These are phyloP conservation scores for Platanus orientalis DNA, from an alignment of 164 flowering plant species.

Conservation along the genomic window DNA sequence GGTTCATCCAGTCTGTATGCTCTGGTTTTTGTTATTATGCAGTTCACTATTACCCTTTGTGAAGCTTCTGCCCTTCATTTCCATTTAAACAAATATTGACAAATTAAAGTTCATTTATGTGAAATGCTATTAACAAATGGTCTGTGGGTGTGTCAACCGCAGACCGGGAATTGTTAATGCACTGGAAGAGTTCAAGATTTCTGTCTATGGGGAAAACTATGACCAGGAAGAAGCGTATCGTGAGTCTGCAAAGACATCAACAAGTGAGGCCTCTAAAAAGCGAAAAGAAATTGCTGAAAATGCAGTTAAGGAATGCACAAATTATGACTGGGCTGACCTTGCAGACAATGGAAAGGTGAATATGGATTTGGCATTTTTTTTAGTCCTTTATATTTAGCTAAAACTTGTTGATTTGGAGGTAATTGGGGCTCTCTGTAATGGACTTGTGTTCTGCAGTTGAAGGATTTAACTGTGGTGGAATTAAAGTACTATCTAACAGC, in stretches of 20 bases:
- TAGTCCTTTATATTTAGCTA: not conserved
- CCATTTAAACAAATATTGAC: not conserved
- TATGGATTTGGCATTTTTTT: not conserved
- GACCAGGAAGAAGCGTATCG: conserved; percentile 37
- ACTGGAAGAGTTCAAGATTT: conserved; percentile 72
- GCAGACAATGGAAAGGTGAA: conserved; percentile 82
- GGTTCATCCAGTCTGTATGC: too few species aligned
- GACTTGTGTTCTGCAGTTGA: conserved; percentile 54
- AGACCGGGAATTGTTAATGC: conserved; percentile 77
- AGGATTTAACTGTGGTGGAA: conserved; percentile 65
- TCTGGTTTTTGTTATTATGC: too few species aligned
- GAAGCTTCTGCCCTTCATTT: not conserved
- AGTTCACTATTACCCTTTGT: not conserved
- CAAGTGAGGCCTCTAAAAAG: conserved; percentile 53
- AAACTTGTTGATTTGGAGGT: not conserved
- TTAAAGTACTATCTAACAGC: conserved; percentile 70
- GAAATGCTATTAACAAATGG: too few species aligned
- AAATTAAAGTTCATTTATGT: too few species aligned
- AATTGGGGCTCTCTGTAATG: not conserved
- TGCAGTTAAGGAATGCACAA: conserved; percentile 46
- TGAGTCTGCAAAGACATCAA: conserved; percentile 22
- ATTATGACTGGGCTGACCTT: conserved; percentile 78
- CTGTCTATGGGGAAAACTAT: conserved; percentile 77
- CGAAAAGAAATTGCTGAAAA: conserved; percentile 62
- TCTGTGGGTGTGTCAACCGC: conserved; percentile 13